These are phyloP conservation scores for Picea sitchensis DNA, from an alignment of 75 land plant species.

Conservation along the genomic window DNA sequence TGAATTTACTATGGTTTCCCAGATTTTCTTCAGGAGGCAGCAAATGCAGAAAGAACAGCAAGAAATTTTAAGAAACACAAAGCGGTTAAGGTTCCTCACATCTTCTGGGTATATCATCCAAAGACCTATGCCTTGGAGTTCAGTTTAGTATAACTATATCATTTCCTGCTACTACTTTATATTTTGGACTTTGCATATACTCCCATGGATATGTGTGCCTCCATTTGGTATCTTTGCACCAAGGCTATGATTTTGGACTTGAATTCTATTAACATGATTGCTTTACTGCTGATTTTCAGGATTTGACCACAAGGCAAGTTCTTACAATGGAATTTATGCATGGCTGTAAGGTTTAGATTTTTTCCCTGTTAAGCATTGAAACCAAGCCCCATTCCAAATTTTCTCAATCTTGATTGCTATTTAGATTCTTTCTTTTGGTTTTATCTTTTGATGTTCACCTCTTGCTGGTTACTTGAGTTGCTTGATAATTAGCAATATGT, in stretches of 20 bases:
- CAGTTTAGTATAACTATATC: not conserved
- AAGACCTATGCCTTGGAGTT: not conserved
- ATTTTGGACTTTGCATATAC: not conserved
- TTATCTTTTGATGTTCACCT: not conserved
- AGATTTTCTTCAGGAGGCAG: conserved; percentile 93
- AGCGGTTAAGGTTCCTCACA: conserved; percentile 55
- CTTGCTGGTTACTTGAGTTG: no score
- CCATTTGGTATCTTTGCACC: not conserved
- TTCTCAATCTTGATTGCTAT: not conserved
- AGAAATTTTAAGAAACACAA: conserved; percentile 58
- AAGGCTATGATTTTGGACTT: not conserved
- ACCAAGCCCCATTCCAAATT: not conserved
- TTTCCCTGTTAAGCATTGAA: not conserved
- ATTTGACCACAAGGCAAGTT: conserved; percentile 66
- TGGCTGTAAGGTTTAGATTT: conserved; percentile 71
- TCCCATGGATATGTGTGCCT: not conserved
- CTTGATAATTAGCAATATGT: not conserved
- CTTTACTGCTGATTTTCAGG: conserved; percentile 42
- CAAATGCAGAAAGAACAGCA: conserved; percentile 78
- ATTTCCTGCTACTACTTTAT: conserved; percentile 1
- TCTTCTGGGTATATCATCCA: conserved; percentile 66
- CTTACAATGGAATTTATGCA: conserved; percentile 87
- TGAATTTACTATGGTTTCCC: conserved; percentile 5
- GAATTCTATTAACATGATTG: not conserved
- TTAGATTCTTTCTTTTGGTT: not conserved